These are phyloP conservation scores for Ajuga reptans DNA, from an alignment of 305 asterid genomes.

Conservation along the genomic window DNA sequence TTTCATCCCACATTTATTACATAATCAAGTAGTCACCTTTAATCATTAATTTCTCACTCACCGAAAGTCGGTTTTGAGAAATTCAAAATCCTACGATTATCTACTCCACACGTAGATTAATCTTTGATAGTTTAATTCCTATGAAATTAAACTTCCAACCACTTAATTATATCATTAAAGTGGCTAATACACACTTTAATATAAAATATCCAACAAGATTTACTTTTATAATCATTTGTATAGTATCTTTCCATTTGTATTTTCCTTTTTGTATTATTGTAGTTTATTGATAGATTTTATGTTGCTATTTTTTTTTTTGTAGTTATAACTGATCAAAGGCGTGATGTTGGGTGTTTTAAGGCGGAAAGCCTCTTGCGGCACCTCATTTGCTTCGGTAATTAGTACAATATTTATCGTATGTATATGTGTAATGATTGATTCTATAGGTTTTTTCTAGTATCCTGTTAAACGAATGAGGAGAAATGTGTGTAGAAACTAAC, in stretches of 20 bases:
- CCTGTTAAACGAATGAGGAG: not conserved
- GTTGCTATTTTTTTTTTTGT: constrained; percentile 6
- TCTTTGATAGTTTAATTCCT: no score
- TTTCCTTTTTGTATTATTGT: not conserved
- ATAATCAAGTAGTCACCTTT: no score
- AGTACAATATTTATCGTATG: not conserved
- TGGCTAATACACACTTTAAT: no score
- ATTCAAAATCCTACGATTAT: no score
- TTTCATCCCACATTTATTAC: no score
- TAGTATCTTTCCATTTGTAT: not conserved
- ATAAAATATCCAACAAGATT: no score
- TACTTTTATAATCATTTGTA: not conserved
- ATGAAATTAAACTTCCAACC: no score
- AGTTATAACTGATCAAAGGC: constrained; percentile 31
- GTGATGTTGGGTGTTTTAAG: constrained; percentile 75
- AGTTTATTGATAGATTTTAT: constrained; percentile 11
- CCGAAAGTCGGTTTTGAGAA: no score
- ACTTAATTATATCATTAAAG: no score
- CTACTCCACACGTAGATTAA: no score
- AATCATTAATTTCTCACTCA: no score
- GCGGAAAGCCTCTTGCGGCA: constrained; percentile 73
- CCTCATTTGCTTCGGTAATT: constrained; percentile 50
- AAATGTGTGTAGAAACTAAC: not conserved
- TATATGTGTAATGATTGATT: not conserved
- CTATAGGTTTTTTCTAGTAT: not conserved